Evolutionary conservation across 1,284 basidiomycete genomes (phyloP).

Genomic region (Salmacisia buchloeana): DNA sequence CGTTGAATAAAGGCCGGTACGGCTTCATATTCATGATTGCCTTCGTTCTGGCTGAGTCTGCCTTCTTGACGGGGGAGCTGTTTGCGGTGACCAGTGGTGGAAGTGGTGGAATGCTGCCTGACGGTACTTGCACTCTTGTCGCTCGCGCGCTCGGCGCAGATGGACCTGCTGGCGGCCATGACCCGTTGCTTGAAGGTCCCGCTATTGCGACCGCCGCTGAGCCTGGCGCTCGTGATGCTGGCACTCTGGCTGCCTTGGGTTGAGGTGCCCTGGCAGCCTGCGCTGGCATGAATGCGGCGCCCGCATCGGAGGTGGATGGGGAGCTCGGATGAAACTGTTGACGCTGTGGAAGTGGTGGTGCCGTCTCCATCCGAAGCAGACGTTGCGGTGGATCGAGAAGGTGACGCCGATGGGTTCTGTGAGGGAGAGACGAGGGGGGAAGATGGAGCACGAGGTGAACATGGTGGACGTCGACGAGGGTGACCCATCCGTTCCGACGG

Average conservation of each 20-base stretch:
- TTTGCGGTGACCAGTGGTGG: conserved; percentile 1
- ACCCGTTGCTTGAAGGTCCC: not conserved
- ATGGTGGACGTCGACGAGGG: no score
- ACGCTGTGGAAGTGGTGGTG: no score
- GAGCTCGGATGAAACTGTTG: no score
- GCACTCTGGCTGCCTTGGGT: not conserved
- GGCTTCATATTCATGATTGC: not conserved
- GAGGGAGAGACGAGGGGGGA: no score
- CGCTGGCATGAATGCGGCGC: not conserved
- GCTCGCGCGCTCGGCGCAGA: not conserved
- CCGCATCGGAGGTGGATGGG: no score
- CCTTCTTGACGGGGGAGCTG: not conserved
- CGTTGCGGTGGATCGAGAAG: no score
- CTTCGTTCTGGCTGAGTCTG: not conserved
- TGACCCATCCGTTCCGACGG: no score
- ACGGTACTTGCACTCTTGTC: not conserved
- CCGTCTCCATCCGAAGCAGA: no score
- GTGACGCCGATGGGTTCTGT: no score
- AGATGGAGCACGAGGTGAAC: no score
- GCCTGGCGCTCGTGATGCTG: not conserved
- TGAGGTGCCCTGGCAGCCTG: not conserved
- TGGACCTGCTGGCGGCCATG: not conserved
- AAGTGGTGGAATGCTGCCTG: not conserved
- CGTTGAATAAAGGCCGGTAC: not conserved
- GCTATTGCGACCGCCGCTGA: not conserved